These are phyloP conservation scores for Penicillium cataractarum DNA, from an alignment of 495 filamentous ascomycete genomes.

Conservation along the genomic window DNA sequence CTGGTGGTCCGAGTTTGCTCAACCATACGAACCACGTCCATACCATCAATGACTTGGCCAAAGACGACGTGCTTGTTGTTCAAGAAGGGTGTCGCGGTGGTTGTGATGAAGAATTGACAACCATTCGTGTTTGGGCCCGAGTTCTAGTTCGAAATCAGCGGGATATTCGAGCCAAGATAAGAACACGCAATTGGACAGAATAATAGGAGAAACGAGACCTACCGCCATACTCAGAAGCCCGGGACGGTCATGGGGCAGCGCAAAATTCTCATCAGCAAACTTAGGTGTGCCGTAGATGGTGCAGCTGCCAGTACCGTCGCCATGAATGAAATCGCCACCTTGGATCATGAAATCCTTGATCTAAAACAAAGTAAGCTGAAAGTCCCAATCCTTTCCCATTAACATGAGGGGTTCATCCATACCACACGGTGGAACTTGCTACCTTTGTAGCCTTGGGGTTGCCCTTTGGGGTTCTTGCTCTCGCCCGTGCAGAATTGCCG, in stretches of 20 bases:
- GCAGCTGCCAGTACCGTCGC: constrained; percentile 87
- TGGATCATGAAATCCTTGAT: constrained; percentile 98
- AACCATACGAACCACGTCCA: constrained; percentile 88
- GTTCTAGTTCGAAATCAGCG: constrained; percentile 59
- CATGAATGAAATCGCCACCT: constrained; percentile 94
- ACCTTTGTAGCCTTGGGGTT: constrained; percentile 90
- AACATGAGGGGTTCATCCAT: constrained; percentile 14
- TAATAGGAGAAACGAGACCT: constrained; percentile 39
- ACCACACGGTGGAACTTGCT: constrained; percentile 94
- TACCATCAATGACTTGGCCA: constrained; percentile 84
- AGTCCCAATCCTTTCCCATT: not conserved
- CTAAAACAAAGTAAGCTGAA: constrained; percentile 44
- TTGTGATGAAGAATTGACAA: constrained; percentile 97
- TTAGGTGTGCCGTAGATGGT: constrained; percentile 81
- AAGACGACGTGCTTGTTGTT: constrained; percentile 96
- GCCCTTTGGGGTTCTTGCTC: constrained; percentile 76
- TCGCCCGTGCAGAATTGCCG: constrained; percentile 97
- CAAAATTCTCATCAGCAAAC: constrained; percentile 94
- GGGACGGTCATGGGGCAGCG: constrained; percentile 71
- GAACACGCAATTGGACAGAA: not conserved
- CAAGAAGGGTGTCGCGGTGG: constrained; percentile 81
- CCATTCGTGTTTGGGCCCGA: constrained; percentile 93
- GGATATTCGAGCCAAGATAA: not conserved
- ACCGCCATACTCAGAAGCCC: constrained; percentile 94
- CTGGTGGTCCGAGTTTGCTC: constrained; percentile 82